These are phyloP conservation scores for Penicillium sp. DNA, from an alignment of 2,329 filamentous ascomycete species.

Conservation along the genomic window DNA sequence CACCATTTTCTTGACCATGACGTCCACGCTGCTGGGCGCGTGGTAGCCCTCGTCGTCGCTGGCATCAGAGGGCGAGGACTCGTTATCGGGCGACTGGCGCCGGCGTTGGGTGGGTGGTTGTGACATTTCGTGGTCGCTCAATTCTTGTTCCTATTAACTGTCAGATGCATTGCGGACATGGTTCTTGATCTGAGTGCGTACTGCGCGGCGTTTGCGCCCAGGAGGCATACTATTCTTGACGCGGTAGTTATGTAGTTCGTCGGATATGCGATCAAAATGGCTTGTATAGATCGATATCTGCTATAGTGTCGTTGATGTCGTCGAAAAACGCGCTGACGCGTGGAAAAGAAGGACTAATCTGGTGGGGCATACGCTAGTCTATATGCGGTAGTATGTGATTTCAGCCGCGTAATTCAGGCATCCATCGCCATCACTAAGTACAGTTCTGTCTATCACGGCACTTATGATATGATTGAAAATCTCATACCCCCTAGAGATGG, in stretches of 20 bases:
- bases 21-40: constrained; percentile 28
- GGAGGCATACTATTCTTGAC: constrained; percentile 11
- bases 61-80: constrained; percentile 15
- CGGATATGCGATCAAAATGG: neutral
- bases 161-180: neutral
- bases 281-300: neutral
- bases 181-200: neutral
- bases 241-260: too few species aligned
- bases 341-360: neutral
- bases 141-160: neutral
- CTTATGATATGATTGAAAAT: too few species aligned
- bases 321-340: constrained; percentile 6
- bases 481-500: too few species aligned
- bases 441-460: too few species aligned
- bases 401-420: neutral
- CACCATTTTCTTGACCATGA: constrained; percentile 59
- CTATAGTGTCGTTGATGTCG: neutral
- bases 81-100: constrained; percentile 9
- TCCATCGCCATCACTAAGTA: neutral
- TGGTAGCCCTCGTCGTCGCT: constrained; percentile 18
- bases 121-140: neutral
- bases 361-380: neutral
- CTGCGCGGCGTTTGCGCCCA: constrained; percentile 15
- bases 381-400: neutral
- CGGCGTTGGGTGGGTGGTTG: constrained; percentile 4